Conservation (phyloP, 192 early-diverging fungal genomes). For the Coemansia brasiliensis region DNA sequence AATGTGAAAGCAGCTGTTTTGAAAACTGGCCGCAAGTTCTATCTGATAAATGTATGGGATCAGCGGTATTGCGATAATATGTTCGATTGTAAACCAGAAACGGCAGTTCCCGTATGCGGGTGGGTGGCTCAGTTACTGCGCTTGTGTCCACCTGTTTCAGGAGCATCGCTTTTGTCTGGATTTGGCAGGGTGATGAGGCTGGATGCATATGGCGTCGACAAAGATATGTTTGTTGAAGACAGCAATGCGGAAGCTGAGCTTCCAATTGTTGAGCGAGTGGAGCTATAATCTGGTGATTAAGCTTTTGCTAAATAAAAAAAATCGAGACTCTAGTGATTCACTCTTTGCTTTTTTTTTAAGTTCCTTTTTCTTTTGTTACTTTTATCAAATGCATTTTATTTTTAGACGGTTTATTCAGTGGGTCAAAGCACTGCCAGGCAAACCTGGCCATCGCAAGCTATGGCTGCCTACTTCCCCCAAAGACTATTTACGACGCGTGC, state of each 20-base stretch:
- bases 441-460: slow-evolving; percentile 29
- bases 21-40: neutral
- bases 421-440: slow-evolving; percentile 31
- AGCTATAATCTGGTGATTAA: neutral
- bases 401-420: slow-evolving; percentile 29
- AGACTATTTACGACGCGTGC: slow-evolving; percentile 36
- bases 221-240: slow-evolving; percentile 1
- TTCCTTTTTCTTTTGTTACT: neutral
- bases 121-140: neutral
- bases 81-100: neutral
- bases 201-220: neutral
- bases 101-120: neutral
- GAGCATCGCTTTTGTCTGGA: neutral
- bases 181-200: neutral
- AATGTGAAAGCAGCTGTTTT: neutral
- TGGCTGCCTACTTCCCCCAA: slow-evolving; percentile 20
- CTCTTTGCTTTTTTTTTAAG: neutral
- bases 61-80: neutral
- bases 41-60: neutral
- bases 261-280: neutral
- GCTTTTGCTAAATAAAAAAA: neutral
- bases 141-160: neutral
- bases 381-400: slow-evolving; percentile 26
- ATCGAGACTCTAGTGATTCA: neutral
- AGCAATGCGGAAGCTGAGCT: neutral